phyloP scores from a whole-genome alignment of 2,329 filamentous ascomycete species.

The Triangularia setosa region DNA sequence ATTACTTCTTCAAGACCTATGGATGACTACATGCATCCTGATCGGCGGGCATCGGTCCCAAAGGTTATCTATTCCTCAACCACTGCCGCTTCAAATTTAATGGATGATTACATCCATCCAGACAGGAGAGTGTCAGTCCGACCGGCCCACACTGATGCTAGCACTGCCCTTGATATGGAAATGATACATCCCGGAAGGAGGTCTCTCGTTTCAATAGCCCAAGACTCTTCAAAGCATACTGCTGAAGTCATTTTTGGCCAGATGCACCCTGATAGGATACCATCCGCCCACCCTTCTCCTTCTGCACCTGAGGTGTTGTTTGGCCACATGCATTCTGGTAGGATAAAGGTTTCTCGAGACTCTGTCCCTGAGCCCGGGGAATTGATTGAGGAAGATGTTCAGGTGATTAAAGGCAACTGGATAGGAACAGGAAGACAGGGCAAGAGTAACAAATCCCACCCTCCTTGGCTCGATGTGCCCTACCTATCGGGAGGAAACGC shows the following conservation, averaged over 20 bases:
- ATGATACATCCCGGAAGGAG: background rate
- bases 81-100: background rate
- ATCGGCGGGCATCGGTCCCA: background rate
- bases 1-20: background rate
- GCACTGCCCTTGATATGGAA: background rate
- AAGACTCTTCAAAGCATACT: background rate
- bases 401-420: background rate
- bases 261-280: background rate
- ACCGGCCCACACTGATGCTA: background rate
- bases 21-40: background rate
- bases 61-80: background rate
- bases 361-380: background rate
- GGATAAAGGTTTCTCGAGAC: conserved; percentile 12
- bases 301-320: background rate
- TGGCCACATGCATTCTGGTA: conserved; percentile 22
- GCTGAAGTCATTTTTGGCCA: background rate
- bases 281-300: background rate
- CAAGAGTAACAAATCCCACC: background rate
- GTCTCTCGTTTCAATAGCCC: background rate
- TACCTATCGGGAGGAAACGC: background rate
- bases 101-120: background rate
- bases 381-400: background rate
- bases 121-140: background rate
- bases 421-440: background rate
- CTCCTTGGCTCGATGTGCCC: background rate